A percentile compares a stretch with the other conserved stretches of the same genome.
These are phyloP conservation scores for Salvia splendens DNA, from an alignment of 257 asterid species.

Conservation along the genomic window DNA sequence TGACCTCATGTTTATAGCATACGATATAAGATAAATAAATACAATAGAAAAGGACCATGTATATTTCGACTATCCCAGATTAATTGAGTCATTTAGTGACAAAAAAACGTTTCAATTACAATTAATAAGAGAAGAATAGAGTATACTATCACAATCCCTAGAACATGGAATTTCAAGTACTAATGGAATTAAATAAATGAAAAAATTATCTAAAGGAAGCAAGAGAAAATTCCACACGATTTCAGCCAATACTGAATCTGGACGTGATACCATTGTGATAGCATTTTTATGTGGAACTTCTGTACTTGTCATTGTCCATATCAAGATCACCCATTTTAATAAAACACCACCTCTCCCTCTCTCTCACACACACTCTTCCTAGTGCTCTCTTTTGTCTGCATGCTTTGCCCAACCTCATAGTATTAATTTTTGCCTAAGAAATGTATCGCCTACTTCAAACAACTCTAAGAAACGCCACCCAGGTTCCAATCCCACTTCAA, in stretches of 20 bases:
- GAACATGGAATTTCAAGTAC: too few species aligned
- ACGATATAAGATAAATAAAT: too few species aligned
- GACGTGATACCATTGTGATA: conserved; percentile 6
- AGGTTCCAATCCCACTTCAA: conserved; percentile 41
- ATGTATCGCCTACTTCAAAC: conserved; percentile 58
- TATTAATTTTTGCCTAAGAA: neutral
- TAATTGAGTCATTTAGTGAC: too few species aligned
- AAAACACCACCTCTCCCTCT: neutral
- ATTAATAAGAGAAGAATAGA: too few species aligned
- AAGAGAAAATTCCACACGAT: neutral
- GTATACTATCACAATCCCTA: too few species aligned
- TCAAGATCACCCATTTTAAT: neutral
- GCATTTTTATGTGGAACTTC: neutral
- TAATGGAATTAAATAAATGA: too few species aligned
- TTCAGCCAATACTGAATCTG: neutral
- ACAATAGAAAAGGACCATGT: too few species aligned
- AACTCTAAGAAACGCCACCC: conserved; percentile 45
- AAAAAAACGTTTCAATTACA: too few species aligned
- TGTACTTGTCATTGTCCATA: conserved; percentile 5
- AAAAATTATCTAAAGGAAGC: neutral
- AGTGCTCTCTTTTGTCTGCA: conserved; percentile 2
- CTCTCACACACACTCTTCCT: neutral
- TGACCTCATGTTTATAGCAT: too few species aligned
- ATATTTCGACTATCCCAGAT: too few species aligned
- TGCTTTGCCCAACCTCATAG: neutral